Base-by-base conservation (phyloP, 2,329 filamentous ascomycete species). In the Claviceps humidiphila region DNA sequence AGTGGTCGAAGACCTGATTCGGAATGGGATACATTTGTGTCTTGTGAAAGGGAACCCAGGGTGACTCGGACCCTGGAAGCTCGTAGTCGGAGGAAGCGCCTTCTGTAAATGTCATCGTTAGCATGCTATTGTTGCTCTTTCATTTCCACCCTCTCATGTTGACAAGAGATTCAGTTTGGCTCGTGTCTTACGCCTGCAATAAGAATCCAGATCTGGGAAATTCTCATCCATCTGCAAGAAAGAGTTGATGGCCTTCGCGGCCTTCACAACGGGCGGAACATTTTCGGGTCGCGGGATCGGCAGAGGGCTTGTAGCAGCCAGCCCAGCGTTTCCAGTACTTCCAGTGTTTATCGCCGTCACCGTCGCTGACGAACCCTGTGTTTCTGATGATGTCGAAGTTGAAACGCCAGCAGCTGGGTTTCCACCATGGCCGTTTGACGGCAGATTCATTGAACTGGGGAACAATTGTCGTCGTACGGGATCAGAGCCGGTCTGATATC, bases 11-110 rank as follows among this genome's bases (percentile, higher is more conserved):
- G 50, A 98, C 86, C 61, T 82, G 81, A 59, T 96, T 89, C 48
- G 93, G 93, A 51, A 98, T 91, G 60, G 87, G 84, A 70, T 95
- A 91, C 68, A 85, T 87, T 60, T 87, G 84, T 30, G 85, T 80
- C 68, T 86, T 88, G 64, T 95, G 86, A 65, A 96, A 98, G 1
- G 93, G 93, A 43, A 86, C 82, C 86, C 89, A 93, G 56, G 89
- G 78, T 13, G 76, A 73, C 42, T 82, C 78, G 59, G 76, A 69
- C 52, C 74, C 71, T 43, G 86, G 80, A 48, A 95, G 72, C 60
- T 96, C 89, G 71, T 97, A 97, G 58, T 95, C 89, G 61, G 87
- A 91, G 5, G 90, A 95, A 58, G 86, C 83, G 57, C 93, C 89
- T 72, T 90, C 88, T 94, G 60, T 52, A 57, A 5, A 38, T 37